Conservation (phyloP, 805 yeast genomes). For the Millerago galiae region DNA sequence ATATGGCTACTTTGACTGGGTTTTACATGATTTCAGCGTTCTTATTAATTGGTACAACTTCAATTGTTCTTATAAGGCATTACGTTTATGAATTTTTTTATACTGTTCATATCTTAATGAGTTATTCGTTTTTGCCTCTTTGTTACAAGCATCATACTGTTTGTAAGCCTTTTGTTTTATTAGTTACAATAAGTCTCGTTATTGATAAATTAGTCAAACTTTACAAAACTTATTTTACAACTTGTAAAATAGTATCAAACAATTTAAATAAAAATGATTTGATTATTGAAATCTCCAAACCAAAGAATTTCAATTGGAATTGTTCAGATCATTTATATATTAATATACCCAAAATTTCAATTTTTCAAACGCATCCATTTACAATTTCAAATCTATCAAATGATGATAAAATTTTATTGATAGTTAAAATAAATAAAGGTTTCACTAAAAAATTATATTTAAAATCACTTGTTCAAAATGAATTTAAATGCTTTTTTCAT, state of each 20-base stretch:
- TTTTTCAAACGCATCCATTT: slow-evolving; percentile 24
- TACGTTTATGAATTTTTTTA: slow-evolving; percentile 20
- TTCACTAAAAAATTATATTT: slow-evolving; percentile 18
- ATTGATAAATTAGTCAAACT: slow-evolving; percentile 15
- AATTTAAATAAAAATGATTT: slow-evolving; percentile 1
- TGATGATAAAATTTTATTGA: slow-evolving; percentile 3
- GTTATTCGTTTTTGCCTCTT: slow-evolving; percentile 19
- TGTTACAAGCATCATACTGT: slow-evolving; percentile 22
- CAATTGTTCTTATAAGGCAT: slow-evolving; percentile 12
- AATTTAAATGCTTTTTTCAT: slow-evolving; percentile 18
- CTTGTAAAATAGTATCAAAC: slow-evolving; percentile 1
- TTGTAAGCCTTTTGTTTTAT: slow-evolving; percentile 19
- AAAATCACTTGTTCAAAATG: neutral
- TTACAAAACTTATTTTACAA: neutral
- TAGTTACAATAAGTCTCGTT: slow-evolving; percentile 9
- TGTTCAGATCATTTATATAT: slow-evolving; percentile 22
- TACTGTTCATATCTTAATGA: slow-evolving; percentile 13
- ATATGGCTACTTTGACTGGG: slow-evolving; percentile 13
- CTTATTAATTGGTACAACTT: slow-evolving; percentile 11
- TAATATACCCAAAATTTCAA: slow-evolving; percentile 15
- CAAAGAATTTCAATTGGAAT: slow-evolving; percentile 13
- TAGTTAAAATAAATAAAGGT: slow-evolving; percentile 19
- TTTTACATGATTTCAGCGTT: slow-evolving; percentile 8
- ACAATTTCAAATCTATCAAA: slow-evolving; percentile 19
- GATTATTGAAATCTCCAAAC: slow-evolving; percentile 4